These are phyloP conservation scores for Candida sphagnicola DNA, from an alignment of 805 yeast species.

Conservation along the genomic window DNA sequence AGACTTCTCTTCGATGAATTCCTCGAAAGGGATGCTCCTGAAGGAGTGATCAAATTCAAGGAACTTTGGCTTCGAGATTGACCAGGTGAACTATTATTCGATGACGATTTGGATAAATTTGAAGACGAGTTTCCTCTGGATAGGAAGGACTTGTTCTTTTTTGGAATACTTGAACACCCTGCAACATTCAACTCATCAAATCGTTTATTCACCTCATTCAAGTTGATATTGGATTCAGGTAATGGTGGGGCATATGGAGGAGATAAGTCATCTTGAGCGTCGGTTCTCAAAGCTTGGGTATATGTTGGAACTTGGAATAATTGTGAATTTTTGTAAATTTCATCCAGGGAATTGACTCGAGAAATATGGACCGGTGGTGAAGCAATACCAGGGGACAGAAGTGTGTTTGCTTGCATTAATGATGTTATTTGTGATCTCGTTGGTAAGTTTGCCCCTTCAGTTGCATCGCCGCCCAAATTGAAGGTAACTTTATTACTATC, in stretches of 20 bases:
- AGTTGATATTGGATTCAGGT: conserved; percentile 36
- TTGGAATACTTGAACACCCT: conserved; percentile 4
- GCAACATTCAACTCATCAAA: conserved; percentile 19
- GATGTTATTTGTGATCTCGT: conserved; percentile 5
- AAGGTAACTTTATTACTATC: conserved; percentile 28
- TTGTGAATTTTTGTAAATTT: conserved; percentile 11
- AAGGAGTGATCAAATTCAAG: conserved; percentile 18
- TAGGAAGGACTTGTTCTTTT: conserved; percentile 16
- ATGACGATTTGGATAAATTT: conserved; percentile 18
- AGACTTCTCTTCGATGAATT: conserved; percentile 9
- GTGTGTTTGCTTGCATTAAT: conserved; percentile 4
- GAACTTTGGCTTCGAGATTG: conserved; percentile 34
- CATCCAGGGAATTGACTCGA: conserved; percentile 48
- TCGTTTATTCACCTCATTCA: conserved; percentile 25
- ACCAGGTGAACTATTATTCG: conserved; percentile 37
- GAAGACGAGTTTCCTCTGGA: conserved; percentile 24
- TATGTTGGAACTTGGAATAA: conserved; percentile 82
- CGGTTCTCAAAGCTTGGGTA: conserved; percentile 66
- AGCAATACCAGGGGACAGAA: conserved; percentile 33
- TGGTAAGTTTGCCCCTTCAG: conserved; percentile 32
- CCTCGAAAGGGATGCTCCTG: conserved; percentile 9
- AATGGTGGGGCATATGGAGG: conserved; percentile 66
- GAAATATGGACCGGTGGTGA: conserved; percentile 61
- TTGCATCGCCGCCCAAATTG: conserved; percentile 28
- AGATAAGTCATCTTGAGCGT: conserved; percentile 48